A percentile compares a stretch with the other conserved stretches of the same genome.
phyloP scores from a whole-genome alignment of 2,329 filamentous ascomycete species.

The Penicillium italicum region DNA sequence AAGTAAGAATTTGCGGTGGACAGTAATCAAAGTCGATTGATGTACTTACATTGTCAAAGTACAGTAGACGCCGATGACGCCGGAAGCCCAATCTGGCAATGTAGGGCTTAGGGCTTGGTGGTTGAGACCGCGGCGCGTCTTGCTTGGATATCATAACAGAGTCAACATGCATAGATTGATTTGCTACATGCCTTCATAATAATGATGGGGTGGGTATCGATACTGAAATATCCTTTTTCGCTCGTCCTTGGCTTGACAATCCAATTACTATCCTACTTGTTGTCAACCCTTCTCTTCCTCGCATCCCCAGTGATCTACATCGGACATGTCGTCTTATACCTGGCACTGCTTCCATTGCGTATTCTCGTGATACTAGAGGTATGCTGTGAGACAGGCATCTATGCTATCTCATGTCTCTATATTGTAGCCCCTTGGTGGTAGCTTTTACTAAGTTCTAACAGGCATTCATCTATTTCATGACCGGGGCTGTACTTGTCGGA shows the following conservation, averaged over 20 bases:
- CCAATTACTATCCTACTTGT: conserved; percentile 17
- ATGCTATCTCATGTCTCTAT: background rate
- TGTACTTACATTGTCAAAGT: conserved; percentile 4
- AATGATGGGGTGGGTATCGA: background rate
- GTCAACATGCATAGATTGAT: background rate
- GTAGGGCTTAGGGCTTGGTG: conserved; percentile 25
- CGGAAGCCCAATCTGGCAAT: conserved; percentile 11
- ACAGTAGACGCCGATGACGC: conserved; percentile 22
- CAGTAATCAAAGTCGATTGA: conserved; percentile 10
- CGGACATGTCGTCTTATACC: conserved; percentile 39
- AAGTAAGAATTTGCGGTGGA: conserved; percentile 10
- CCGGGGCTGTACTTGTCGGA: conserved; percentile 64
- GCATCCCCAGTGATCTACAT: conserved; percentile 50
- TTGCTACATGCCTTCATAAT: background rate
- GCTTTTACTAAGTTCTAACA: conserved; percentile 1
- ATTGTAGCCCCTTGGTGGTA: background rate
- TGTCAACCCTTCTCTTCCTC: conserved; percentile 38
- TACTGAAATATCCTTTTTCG: background rate
- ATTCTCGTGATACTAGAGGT: conserved; percentile 57
- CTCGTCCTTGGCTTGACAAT: conserved; percentile 11
- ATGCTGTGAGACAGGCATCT: conserved; percentile 6
- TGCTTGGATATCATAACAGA: conserved; percentile 7
- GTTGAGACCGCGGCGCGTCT: conserved; percentile 1
- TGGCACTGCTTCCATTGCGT: conserved; percentile 49
- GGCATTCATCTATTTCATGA: conserved; percentile 20